Evolutionary conservation across 2,329 filamentous ascomycete genomes (phyloP).

Genomic region (Sporothrix globosa): DNA sequence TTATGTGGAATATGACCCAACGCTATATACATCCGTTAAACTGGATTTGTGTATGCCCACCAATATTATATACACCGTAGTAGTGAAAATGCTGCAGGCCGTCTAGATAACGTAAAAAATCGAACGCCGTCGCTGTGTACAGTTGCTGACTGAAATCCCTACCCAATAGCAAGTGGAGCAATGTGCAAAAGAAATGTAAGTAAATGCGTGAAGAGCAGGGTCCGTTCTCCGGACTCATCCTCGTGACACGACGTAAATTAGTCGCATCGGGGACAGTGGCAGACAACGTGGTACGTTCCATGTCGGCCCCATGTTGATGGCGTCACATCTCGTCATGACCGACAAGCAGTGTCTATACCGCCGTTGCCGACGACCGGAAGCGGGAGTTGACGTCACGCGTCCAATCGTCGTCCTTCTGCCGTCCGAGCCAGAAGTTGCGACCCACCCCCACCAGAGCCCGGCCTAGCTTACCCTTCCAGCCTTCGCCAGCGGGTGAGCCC

Average conservation of each 20-base stretch:
- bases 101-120: constrained; percentile 13
- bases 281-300: neutral
- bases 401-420: constrained; percentile 67
- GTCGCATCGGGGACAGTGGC: neutral
- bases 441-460: constrained; percentile 75
- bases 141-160: constrained; percentile 7
- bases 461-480: constrained; percentile 79
- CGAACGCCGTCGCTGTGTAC: constrained; percentile 32
- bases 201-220: neutral
- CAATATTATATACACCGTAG: constrained; percentile 20
- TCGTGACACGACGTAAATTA: neutral
- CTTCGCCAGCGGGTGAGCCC: constrained; percentile 72
- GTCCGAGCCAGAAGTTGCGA: constrained; percentile 79
- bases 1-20: neutral
- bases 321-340: constrained; percentile 2
- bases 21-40: constrained; percentile 22
- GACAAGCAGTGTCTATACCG: neutral
- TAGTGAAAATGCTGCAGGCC: constrained; percentile 23
- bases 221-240: constrained; percentile 8
- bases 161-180: constrained; percentile 16
- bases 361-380: constrained; percentile 37
- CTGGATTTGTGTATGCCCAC: neutral
- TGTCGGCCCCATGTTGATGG: neutral
- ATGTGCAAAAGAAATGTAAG: neutral
- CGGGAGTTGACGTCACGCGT: constrained; percentile 58